These are phyloP conservation scores for Avena insularis DNA, from an alignment of 176 grass and related monocot genomes.

Conservation along the genomic window DNA sequence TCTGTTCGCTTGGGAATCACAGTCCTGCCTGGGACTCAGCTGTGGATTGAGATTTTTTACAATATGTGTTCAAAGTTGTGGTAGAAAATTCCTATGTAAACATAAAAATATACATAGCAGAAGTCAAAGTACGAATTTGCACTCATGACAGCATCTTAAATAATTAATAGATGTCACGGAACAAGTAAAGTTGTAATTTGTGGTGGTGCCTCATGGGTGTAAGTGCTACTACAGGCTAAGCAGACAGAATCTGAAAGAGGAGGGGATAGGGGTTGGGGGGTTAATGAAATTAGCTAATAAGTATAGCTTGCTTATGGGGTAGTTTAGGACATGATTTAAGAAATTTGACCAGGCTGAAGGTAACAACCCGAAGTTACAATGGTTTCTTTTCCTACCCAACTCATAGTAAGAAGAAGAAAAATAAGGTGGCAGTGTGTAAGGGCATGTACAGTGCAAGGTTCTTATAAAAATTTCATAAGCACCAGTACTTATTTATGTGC, in stretches of 20 bases:
- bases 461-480: no score
- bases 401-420: background rate
- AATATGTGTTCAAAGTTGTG: background rate
- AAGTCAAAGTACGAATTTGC: background rate
- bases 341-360: background rate
- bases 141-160: background rate
- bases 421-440: no score
- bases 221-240: background rate
- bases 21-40: background rate
- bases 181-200: background rate
- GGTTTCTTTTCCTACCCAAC: background rate
- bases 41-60: background rate
- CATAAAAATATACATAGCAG: constrained; percentile 1
- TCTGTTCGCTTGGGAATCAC: background rate
- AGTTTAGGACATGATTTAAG: background rate
- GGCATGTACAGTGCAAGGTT: no score
- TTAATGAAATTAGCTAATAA: background rate
- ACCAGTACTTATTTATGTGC: no score
- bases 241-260: background rate
- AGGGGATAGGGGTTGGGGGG: background rate
- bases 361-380: background rate
- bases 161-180: background rate
- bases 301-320: background rate
- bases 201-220: background rate
- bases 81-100: background rate